Conservation (phyloP, 176 grass and related monocot species). For the Ampelocalamus luodianensis region DNA sequence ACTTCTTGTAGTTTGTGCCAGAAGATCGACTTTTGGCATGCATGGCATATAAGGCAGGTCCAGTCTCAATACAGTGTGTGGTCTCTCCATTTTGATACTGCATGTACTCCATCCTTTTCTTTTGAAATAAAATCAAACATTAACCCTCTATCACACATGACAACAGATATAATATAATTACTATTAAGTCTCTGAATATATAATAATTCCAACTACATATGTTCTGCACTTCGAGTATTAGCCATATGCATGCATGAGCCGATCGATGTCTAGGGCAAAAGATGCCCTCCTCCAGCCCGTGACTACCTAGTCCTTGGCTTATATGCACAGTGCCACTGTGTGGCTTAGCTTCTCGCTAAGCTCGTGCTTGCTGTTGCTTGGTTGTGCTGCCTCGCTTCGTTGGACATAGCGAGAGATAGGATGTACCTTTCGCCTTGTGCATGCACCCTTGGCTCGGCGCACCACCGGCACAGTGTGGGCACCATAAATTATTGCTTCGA, state of each 20-base stretch:
- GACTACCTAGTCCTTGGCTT: constrained; percentile 40
- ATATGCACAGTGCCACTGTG: constrained; percentile 31
- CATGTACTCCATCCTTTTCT: background rate
- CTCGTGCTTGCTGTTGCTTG: constrained; percentile 39
- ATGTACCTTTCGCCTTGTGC: constrained; percentile 25
- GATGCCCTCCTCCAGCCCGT: constrained; percentile 11
- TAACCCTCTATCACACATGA: background rate
- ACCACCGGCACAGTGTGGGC: constrained; percentile 10
- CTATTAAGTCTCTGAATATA: background rate
- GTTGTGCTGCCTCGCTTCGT: constrained; percentile 4
- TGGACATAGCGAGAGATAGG: constrained; percentile 11
- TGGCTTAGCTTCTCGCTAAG: constrained; percentile 24
- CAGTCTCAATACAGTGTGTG: background rate
- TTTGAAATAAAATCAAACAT: background rate
- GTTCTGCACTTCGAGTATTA: background rate
- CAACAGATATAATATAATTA: background rate
- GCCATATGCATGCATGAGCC: background rate
- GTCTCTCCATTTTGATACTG: background rate
- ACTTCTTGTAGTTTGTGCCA: background rate
- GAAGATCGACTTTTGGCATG: background rate
- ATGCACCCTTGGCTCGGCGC: background rate
- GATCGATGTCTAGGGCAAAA: constrained; percentile 3
- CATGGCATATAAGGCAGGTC: background rate
- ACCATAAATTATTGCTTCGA: constrained; percentile 21
- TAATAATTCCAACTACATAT: background rate